A percentile compares a stretch with the other conserved stretches of the same genome.
phyloP scores from a whole-genome alignment of 495 filamentous ascomycete species.

The Penicillium chermesinum region DNA sequence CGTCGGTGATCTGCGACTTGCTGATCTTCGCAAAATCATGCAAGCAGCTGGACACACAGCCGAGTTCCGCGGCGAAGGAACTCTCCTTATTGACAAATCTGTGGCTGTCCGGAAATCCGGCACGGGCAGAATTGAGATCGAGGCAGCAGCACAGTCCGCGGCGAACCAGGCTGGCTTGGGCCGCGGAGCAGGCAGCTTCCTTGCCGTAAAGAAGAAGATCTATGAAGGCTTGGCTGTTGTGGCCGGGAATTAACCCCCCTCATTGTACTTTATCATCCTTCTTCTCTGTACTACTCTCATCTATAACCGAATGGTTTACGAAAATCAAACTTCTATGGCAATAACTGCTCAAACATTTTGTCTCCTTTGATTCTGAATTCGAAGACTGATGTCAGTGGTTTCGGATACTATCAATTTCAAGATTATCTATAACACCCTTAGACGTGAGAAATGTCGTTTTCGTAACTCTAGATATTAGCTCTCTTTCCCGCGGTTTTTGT shows the following conservation, averaged over 20 bases:
- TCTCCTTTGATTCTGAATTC: too few relatives aligned
- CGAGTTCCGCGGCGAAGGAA: conserved; percentile 92
- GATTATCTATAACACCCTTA: too few relatives aligned
- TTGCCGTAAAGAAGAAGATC: conserved; percentile 72
- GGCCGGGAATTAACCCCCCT: conserved; percentile 49
- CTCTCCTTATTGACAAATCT: conserved; percentile 76
- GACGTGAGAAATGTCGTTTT: too few relatives aligned
- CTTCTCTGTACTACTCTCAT: neutral
- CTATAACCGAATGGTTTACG: neutral
- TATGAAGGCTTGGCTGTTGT: conserved; percentile 82
- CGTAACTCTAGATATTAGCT: too few relatives aligned
- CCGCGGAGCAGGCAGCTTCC: conserved; percentile 54
- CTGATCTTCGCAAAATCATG: conserved; percentile 82
- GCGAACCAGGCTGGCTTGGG: conserved; percentile 28
- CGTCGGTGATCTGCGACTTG: conserved; percentile 86
- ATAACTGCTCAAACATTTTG: too few relatives aligned
- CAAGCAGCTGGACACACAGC: conserved; percentile 75
- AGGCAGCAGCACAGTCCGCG: conserved; percentile 57
- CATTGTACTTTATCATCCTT: conserved; percentile 4
- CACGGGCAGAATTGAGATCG: conserved; percentile 83
- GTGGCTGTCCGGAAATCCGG: conserved; percentile 87
- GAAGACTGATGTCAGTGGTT: too few relatives aligned
- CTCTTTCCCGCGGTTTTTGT: too few relatives aligned
- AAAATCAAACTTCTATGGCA: too few relatives aligned
- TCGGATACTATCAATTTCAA: too few relatives aligned